Percentiles rank a stretch among this genome's conserved stretches.
Evolutionary conservation across 2,329 filamentous ascomycete species (phyloP).

Genomic region (Periglandula ipomoeae): DNA sequence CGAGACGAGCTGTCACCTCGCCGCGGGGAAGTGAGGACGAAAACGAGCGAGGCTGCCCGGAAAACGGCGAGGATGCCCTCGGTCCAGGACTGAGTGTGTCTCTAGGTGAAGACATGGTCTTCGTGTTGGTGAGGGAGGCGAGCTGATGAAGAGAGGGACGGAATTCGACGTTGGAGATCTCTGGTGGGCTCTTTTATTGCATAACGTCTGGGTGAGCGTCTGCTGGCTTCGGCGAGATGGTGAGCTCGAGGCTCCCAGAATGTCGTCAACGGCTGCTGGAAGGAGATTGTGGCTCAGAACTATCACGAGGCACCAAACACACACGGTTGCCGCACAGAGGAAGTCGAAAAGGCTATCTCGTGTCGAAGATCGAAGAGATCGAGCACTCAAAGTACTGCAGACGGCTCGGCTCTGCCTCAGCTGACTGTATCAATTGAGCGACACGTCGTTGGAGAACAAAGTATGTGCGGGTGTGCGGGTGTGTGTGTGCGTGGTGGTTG

Average conservation of each 20-base stretch:
- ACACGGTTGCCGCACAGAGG: background rate
- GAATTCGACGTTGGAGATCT: background rate
- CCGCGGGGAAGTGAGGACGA: slow-evolving; percentile 47
- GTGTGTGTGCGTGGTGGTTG: background rate
- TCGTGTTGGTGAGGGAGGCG: background rate
- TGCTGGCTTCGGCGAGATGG: background rate
- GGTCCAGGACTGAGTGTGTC: slow-evolving; percentile 26
- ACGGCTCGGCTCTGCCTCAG: slow-evolving; percentile 2
- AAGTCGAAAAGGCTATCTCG: background rate
- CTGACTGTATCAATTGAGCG: slow-evolving; percentile 7
- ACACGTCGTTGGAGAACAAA: background rate
- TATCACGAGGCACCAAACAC: background rate
- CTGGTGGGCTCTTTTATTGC: background rate
- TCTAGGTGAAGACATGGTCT: slow-evolving; percentile 28
- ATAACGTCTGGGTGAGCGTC: background rate
- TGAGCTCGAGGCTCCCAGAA: background rate
- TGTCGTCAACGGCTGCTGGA: background rate
- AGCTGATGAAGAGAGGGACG: background rate
- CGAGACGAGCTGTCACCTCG: slow-evolving; percentile 51
- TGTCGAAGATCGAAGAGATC: background rate
- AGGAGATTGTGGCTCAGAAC: background rate
- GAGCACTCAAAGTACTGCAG: background rate
- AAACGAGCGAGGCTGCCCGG: slow-evolving; percentile 35
- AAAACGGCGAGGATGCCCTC: slow-evolving; percentile 38
- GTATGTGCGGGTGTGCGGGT: background rate